A percentile compares a stretch with the other conserved stretches of the same genome.
Evolutionary conservation across 306 rosid species (phyloP).

Genomic region (Vigna angularis): DNA sequence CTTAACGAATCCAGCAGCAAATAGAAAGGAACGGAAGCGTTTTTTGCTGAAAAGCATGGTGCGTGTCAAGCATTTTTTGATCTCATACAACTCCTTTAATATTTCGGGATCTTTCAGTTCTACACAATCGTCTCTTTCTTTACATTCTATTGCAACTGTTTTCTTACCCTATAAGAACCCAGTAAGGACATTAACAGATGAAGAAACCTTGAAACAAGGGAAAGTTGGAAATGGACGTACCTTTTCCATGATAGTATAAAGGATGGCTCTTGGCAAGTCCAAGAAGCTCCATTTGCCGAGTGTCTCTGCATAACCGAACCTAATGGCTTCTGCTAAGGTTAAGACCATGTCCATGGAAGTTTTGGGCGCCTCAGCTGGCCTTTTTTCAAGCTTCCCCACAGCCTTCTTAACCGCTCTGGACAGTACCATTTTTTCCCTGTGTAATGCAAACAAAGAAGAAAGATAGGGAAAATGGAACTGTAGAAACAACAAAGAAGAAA

Average conservation of each 20-base stretch:
- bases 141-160: neutral
- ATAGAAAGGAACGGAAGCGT: neutral
- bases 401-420: neutral
- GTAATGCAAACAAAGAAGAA: neutral
- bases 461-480: neutral
- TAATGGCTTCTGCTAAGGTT: neutral
- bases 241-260: neutral
- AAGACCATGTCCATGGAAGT: neutral
- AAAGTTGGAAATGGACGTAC: neutral
- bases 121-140: neutral
- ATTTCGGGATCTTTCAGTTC: neutral
- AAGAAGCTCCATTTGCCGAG: neutral
- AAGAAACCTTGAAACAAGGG: neutral
- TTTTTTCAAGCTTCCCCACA: neutral
- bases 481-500: neutral
- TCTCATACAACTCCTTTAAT: neutral
- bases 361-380: neutral
- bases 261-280: neutral
- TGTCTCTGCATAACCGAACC: neutral
- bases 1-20: neutral
- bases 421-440: neutral
- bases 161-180: neutral
- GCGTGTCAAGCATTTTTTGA: neutral
- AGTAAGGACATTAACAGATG: neutral
- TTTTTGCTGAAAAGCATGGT: conserved; percentile 2